Evolutionary conservation across 257 asterid species (phyloP), one percentile per base, ranked within the genome.

Genomic region (Nicotiana undulata): DNA sequence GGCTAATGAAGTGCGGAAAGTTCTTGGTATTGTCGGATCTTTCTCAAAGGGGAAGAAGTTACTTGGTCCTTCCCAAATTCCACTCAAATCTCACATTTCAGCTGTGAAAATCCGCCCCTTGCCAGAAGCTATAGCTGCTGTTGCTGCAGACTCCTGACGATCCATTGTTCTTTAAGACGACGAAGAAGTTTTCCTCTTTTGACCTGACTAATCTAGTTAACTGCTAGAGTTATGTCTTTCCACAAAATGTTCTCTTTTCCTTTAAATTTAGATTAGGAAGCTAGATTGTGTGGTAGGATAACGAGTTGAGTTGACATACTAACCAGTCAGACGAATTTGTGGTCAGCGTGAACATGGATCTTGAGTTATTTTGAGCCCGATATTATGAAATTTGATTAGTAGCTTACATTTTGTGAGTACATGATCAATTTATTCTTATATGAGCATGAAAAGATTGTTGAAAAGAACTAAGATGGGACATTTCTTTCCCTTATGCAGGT

Each of bases 1-100:
- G 46, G 97, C 98, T 44, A 91, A 90, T 80, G 98, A 90, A 88
- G 97, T 94, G 83, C 90, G 97, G 51, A 91, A 89, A 81, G 93
- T 88, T 37, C 93, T 93, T 22, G 85, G 83, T 46, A 58, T 79
- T 3, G 75, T 66, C 10, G 91, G 83, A 3, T 18, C 77, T 46
- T 88, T 75, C 51, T 72, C 84, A 0, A 91, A 85, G 72, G 97
- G 88, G 29, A 89, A 82, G 83, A 88, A 84, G 81, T 15, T 85
- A 75, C 75, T 82, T 7, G 2, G 65, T 37, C 60, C 51, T 79
- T 60, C 90, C 5, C 86, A 78, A 24, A 76, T 79, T n/a, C 81
- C 89, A 24, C 82, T 80, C 74, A 89, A 85, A 87, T 72, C 91
- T 16, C 83, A 88, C 17, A 72, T 87, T 59, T 85, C 88, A n/a